Evolutionary conservation across 257 asterid genomes (phyloP).

Genomic region (Lithospermum erythrorhizon): DNA sequence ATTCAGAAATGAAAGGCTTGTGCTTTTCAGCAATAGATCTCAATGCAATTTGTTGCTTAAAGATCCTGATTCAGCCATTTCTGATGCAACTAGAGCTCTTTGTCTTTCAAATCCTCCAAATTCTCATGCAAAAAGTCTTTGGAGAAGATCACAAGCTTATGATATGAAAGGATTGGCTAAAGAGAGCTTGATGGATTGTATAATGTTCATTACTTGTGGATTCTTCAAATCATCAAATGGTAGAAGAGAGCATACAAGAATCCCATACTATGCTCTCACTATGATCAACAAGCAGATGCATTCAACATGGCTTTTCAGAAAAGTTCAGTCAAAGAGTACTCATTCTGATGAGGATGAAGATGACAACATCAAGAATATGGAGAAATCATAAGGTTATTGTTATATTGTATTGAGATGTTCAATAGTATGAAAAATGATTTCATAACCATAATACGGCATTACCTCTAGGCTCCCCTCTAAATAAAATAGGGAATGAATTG

Average conservation of each 20-base stretch:
- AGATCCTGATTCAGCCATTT: conserved; percentile 45
- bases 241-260: conserved; percentile 8
- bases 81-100: conserved; percentile 75
- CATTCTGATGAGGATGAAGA: conserved; percentile 9
- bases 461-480: conserved; percentile 16
- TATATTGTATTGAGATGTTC: conserved; percentile 6
- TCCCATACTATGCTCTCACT: conserved; percentile 46
- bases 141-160: conserved; percentile 78
- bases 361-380: conserved; percentile 10
- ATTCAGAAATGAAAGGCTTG: conserved; percentile 43
- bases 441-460: too few relatives aligned
- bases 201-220: conserved; percentile 39
- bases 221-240: conserved; percentile 11
- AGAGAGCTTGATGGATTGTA: conserved; percentile 77
- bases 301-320: conserved; percentile 53
- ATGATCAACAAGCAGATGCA: conserved; percentile 84
- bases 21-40: conserved; percentile 52
- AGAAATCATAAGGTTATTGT: neutral
- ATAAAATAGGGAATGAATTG: too few relatives aligned
- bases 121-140: conserved; percentile 54
- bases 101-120: conserved; percentile 62
- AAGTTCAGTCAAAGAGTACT: conserved; percentile 21
- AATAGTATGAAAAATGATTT: conserved; percentile 22
- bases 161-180: conserved; percentile 74
- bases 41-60: conserved; percentile 39